A percentile compares a stretch with the other conserved stretches of the same genome.
phyloP scores from a whole-genome alignment of 257 asterid species.

The Capsicum chinense region DNA sequence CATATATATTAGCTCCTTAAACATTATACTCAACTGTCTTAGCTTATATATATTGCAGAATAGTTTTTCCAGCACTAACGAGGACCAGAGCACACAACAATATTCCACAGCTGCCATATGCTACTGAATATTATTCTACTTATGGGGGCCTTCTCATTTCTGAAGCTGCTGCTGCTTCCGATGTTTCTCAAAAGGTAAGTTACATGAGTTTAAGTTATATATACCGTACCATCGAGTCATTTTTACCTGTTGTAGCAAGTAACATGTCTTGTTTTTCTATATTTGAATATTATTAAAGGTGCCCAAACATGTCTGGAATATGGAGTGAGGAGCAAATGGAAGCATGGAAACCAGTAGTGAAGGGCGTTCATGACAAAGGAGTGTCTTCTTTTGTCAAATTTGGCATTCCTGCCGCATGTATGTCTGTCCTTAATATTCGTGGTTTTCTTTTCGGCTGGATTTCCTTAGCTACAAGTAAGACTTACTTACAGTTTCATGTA shows the following conservation, averaged over 20 bases:
- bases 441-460: not conserved
- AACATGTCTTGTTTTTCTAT: no score
- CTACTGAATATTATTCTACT: constrained; percentile 40
- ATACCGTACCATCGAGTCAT: no score
- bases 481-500: not conserved
- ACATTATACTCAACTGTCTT: no score
- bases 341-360: constrained; percentile 21
- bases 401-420: constrained; percentile 49
- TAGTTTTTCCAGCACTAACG: constrained; percentile 48
- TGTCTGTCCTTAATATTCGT: constrained; percentile 28
- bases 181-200: constrained; percentile 26
- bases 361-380: not conserved
- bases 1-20: no score
- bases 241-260: no score
- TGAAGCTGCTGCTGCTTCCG: constrained; percentile 48
- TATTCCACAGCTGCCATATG: constrained; percentile 44
- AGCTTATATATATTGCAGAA: constrained; percentile 28
- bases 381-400: constrained; percentile 47
- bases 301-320: constrained; percentile 44
- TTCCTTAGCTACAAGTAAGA: not conserved
- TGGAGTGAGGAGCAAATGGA: constrained; percentile 41
- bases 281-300: constrained; percentile 29
- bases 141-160: constrained; percentile 48
- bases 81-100: constrained; percentile 41
- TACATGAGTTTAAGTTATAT: no score